phyloP scores from a whole-genome alignment of 345 rosid species.

The Conringia planisiliqua region DNA sequence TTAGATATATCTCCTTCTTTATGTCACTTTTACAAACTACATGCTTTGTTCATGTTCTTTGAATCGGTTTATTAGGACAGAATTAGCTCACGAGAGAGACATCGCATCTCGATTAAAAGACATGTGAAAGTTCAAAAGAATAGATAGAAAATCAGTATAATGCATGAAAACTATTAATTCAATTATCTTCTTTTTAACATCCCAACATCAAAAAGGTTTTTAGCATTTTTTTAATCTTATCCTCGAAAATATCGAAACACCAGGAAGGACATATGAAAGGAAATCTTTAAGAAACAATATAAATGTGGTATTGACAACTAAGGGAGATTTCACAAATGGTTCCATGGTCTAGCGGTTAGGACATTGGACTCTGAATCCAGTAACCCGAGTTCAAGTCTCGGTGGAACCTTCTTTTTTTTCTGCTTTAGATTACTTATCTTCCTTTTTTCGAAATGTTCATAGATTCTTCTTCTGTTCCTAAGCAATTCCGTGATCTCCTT shows the following conservation, averaged over 20 bases:
- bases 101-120: neutral
- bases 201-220: neutral
- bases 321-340: neutral
- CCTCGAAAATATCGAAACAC: neutral
- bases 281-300: no score
- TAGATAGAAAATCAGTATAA: no score
- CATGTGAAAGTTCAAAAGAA: neutral
- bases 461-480: neutral
- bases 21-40: slow-evolving; percentile 11
- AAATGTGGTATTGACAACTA: no score
- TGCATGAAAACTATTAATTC: neutral
- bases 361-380: slow-evolving; percentile 69
- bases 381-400: slow-evolving; percentile 48
- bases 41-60: slow-evolving; percentile 35
- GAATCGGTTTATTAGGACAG: slow-evolving; percentile 24
- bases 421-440: no score
- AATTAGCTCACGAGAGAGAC: slow-evolving; percentile 12
- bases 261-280: neutral
- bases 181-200: no score
- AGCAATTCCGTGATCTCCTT: neutral
- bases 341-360: slow-evolving; percentile 68
- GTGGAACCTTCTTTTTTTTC: slow-evolving; percentile 49
- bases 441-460: no score
- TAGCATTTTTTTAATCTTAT: neutral
- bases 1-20: slow-evolving; percentile 22